Conservation (phyloP, 441 rosid species). For the Cnidoscolus chayamansa region DNA sequence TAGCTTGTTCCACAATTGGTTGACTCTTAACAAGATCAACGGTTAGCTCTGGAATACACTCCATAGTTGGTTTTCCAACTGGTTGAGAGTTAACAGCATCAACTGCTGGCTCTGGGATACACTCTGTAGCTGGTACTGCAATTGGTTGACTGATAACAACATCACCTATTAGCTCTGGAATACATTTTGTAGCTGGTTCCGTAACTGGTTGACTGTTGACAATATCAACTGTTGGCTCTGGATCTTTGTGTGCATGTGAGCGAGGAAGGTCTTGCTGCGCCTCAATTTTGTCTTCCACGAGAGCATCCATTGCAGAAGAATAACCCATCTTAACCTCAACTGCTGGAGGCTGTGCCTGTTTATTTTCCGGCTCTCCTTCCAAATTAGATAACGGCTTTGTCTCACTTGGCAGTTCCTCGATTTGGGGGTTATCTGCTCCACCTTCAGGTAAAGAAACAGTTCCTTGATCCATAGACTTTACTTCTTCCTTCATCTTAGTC, state of each 20-base stretch:
- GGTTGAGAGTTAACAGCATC: no score
- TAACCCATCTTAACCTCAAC: slow-evolving; percentile 9
- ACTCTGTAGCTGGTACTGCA: neutral
- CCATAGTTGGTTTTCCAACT: no score
- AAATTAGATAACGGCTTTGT: neutral
- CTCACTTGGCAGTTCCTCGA: slow-evolving; percentile 4
- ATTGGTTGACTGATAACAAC: slow-evolving; percentile 4
- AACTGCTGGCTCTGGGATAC: no score
- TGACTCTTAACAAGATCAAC: no score
- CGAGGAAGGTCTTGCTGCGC: slow-evolving; percentile 1
- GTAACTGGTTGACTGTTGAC: slow-evolving; percentile 1
- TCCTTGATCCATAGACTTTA: slow-evolving; percentile 1
- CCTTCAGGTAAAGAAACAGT: neutral
- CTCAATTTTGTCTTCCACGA: neutral
- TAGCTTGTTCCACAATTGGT: no score
- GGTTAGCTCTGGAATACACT: no score
- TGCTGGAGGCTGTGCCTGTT: slow-evolving; percentile 6
- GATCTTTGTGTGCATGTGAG: neutral
- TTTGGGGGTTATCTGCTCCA: slow-evolving; percentile 2
- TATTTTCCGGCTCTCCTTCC: slow-evolving; percentile 6
- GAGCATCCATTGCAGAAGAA: slow-evolving; percentile 1
- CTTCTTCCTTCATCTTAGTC: slow-evolving; percentile 17
- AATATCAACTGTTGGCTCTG: neutral
- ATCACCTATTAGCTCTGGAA: slow-evolving; percentile 9
- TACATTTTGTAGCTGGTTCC: slow-evolving; percentile 21